Percentiles rank a stretch among this genome's conserved stretches.
These are phyloP conservation scores for Aspergillus tubingensis DNA, from an alignment of 2,329 filamentous ascomycete genomes.

Conservation along the genomic window DNA sequence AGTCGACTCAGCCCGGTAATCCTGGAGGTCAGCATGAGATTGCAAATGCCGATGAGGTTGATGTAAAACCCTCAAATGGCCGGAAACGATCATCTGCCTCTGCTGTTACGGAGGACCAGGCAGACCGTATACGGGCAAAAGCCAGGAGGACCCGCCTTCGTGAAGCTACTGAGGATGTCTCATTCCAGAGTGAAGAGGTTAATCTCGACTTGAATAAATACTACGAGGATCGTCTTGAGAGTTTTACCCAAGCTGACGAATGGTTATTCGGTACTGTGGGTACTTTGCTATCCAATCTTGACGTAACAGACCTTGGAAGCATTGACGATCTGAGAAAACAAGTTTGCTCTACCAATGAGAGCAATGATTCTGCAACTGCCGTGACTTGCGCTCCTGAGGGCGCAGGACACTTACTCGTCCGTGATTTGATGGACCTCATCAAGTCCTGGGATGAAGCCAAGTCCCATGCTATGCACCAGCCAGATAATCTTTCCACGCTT, in stretches of 20 bases:
- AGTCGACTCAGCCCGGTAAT: conserved; percentile 28
- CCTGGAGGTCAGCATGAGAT: conserved; percentile 24
- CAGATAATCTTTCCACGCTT: conserved; percentile 52
- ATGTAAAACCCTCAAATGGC: conserved; percentile 41
- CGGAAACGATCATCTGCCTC: conserved; percentile 64
- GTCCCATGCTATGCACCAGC: conserved; percentile 47
- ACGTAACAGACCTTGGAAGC: conserved; percentile 49
- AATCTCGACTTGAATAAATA: conserved; percentile 56
- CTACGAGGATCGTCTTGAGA: conserved; percentile 57
- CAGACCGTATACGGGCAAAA: conserved; percentile 58
- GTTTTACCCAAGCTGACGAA: conserved; percentile 58
- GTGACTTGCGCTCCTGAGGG: conserved; percentile 19
- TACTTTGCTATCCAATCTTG: conserved; percentile 54
- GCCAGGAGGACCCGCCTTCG: conserved; percentile 64
- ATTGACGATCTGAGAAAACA: conserved; percentile 41
- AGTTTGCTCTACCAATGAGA: conserved; percentile 20
- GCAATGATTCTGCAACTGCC: conserved; percentile 22
- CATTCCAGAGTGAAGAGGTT: conserved; percentile 48
- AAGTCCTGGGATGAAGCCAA: conserved; percentile 50
- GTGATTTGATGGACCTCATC: conserved; percentile 48
- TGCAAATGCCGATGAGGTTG: conserved; percentile 29
- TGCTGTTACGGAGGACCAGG: conserved; percentile 59
- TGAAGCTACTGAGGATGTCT: conserved; percentile 55
- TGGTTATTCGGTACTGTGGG: conserved; percentile 58
- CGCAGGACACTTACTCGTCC: conserved; percentile 34